phyloP scores from a whole-genome alignment of 768 basidiomycete species.

The Gautieria morchelliformis region DNA sequence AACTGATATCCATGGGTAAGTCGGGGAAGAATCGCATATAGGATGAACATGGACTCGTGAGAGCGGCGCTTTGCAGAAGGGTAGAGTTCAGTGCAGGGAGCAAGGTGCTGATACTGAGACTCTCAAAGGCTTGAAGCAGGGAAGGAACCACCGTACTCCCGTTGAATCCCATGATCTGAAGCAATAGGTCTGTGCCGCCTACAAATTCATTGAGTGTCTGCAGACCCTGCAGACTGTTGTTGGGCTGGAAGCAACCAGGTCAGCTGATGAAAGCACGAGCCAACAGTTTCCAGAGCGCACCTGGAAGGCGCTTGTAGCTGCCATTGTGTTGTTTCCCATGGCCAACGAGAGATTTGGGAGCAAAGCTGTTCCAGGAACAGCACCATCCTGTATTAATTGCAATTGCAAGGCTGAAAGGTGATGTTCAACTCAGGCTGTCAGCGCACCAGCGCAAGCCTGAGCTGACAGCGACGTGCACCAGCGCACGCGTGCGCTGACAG shows the following conservation, averaged over 20 bases:
- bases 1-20: conserved; percentile 26
- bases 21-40: neutral
- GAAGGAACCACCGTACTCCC: conserved; percentile 53
- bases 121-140: conserved; percentile 50
- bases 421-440: neutral
- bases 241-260: conserved; percentile 34
- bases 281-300: conserved; percentile 19
- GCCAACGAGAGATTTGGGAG: conserved; percentile 50
- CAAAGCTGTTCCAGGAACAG: conserved; percentile 46
- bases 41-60: conserved; percentile 32
- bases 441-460: too few relatives aligned
- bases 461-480: too few relatives aligned
- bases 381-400: conserved; percentile 38
- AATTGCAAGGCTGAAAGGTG: conserved; percentile 45
- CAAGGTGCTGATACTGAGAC: conserved; percentile 42
- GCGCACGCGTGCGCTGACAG: too few relatives aligned
- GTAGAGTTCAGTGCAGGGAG: conserved; percentile 53
- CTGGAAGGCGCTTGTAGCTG: conserved; percentile 40
- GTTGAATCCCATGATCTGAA: conserved; percentile 48
- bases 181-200: conserved; percentile 47
- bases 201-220: conserved; percentile 64
- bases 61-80: conserved; percentile 45
- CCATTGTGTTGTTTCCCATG: conserved; percentile 51
- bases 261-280: conserved; percentile 2
- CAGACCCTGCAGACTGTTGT: conserved; percentile 46